These are phyloP conservation scores for Candida smagusa DNA, from an alignment of 1,139 yeast genomes.

Conservation along the genomic window DNA sequence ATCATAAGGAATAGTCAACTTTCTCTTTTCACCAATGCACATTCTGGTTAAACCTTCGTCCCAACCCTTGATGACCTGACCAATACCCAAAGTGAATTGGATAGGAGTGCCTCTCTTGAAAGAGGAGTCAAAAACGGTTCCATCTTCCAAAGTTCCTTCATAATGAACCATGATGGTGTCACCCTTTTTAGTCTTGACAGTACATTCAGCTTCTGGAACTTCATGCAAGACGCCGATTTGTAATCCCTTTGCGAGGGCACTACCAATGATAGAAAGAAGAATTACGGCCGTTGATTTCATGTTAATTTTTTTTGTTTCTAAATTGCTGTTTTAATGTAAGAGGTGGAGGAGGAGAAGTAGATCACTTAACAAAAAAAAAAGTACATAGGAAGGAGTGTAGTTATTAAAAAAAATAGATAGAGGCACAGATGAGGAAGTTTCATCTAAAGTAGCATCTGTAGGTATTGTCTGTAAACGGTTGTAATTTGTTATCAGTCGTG, in stretches of 20 bases:
- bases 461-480: too few relatives aligned
- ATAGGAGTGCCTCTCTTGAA: constrained; percentile 62
- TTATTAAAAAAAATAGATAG: too few relatives aligned
- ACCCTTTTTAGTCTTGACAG: constrained; percentile 54
- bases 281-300: constrained; percentile 7
- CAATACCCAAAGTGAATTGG: constrained; percentile 65
- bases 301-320: too few relatives aligned
- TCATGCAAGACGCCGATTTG: constrained; percentile 36
- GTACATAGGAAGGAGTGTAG: too few relatives aligned
- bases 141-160: constrained; percentile 66
- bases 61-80: constrained; percentile 85
- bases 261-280: constrained; percentile 2
- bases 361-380: too few relatives aligned
- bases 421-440: too few relatives aligned
- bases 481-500: neutral
- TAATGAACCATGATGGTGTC: constrained; percentile 73
- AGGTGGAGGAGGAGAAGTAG: too few relatives aligned
- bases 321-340: too few relatives aligned
- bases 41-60: constrained; percentile 69
- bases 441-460: too few relatives aligned
- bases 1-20: constrained; percentile 70
- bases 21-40: constrained; percentile 87
- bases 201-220: constrained; percentile 51
- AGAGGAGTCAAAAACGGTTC: constrained; percentile 75
- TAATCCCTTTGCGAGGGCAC: constrained; percentile 10